Evolutionary conservation across 306 rosid species (phyloP), one percentile per base, ranked within the genome.

Genomic region (Dalbergia cultrata): DNA sequence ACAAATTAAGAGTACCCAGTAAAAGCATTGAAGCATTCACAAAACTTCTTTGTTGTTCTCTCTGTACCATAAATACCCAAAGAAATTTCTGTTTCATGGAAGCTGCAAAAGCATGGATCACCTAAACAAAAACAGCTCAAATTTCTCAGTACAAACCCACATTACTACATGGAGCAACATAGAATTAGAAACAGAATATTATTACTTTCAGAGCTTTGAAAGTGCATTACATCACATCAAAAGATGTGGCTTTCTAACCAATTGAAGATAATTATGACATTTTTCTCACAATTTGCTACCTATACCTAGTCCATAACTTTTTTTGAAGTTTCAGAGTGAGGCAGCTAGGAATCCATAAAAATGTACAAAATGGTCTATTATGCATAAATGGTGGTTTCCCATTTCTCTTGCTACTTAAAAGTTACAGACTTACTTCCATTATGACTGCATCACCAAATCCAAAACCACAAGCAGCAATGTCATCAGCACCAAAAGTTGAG

Each of bases 381-480:
- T 72, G 47, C 67, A 72, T 37, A 66, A 78, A 64, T 58, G 65
- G 58, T 74, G 66, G 45, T 52, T 54, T 56, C 79, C 19, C 22
- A 70, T 76, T 64, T 64, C 34, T 60, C 65, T 67, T 72, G 61
- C 60, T 54, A 70, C 66, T 1, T 56, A 67, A 58, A 60, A 70
- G 17, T 21, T 76, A 71, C 45, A 70, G 72, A 90, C 95, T 88
- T 83, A 95, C 99, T 85, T 95, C 99, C 33, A 95, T 90, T 81
- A 95, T 86, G 70, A 95, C 99, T 45, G 99, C 99, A 86, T 95
- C 99, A 68, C 99, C 98, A 89, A 95, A 95, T 61, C 99, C 98
- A 77, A 95, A 95, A 77, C 97, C 98, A 86, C 98, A 93, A 60
- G 98, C 97, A 83, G 99, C 90, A 80, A 91, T 78, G 67, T 93